Base-by-base conservation (phyloP, 805 yeast genomes). In the Kodamaea hsintzibuensis region DNA sequence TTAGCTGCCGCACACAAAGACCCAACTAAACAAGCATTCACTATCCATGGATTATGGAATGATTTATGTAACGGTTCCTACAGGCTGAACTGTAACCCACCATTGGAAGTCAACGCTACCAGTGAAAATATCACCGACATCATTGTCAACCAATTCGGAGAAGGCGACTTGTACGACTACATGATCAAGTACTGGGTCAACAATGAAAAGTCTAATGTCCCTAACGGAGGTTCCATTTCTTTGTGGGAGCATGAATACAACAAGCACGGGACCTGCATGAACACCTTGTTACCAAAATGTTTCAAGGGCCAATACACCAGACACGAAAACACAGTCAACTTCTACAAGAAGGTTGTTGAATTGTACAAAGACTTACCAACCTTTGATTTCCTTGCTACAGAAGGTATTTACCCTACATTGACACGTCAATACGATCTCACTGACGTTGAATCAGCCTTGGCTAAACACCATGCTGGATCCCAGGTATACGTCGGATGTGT, bases 1-100 rank as follows among this genome's bases (percentile, higher is more conserved):
- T 40, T 17, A 12, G 51, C 52, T 19, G 55, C 52, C 12, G 54
- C 46, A 8, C 52, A 43, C 17, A 44, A 49, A n/a, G 51, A 47
- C 22, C 49, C 51, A 3, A 47, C 68, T 19, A 62, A 62, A 39
- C 68, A 72, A 42, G 62, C 69, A 7, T 76, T 74, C 58, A 76
- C 80, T n/a, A 62, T 76, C 45, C 80, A 76, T 54, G 80, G 80
- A 2, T 66, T 74, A 45, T 75, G 79, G 79, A 77, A 75, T 10
- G 78, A 76, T 54, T 65, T 67, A 49, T 75, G 79, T 55, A 73
- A 74, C 53, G 78, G 78, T 2, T 61, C 70, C 1, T 76, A 71
- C 56, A 63, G 60, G 52, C 76, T 68, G 54, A 71, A 70, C 55
- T 74, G 79, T 61, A 64, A 71, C 55, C 63, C 68, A 4, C 42